Evolutionary conservation across 176 grass and related monocot species (phyloP).

Genomic region (Cymbopogon citratus): DNA sequence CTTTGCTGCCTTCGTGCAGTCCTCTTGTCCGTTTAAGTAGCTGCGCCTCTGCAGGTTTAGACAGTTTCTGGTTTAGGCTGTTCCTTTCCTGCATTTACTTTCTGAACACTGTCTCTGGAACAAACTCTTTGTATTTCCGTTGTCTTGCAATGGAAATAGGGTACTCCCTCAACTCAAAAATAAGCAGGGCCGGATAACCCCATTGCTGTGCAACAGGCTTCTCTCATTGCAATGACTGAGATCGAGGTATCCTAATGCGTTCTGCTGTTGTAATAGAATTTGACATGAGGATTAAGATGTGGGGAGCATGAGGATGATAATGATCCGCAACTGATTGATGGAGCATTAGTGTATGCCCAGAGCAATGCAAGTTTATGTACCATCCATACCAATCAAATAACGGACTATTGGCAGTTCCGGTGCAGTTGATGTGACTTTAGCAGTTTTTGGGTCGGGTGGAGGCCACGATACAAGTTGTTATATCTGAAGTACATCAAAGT

Average conservation of each 20-base stretch:
- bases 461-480: not conserved
- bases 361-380: too few relatives aligned
- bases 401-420: not conserved
- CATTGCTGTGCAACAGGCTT: not conserved
- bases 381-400: not conserved
- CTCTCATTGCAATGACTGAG: not conserved
- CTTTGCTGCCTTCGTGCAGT: too few relatives aligned
- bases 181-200: too few relatives aligned
- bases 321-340: not conserved
- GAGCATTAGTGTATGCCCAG: not conserved
- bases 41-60: too few relatives aligned
- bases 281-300: not conserved
- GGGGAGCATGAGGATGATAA: not conserved
- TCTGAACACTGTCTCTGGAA: too few relatives aligned
- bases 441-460: not conserved
- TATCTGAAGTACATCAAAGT: not conserved
- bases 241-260: not conserved
- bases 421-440: not conserved
- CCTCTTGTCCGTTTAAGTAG: too few relatives aligned
- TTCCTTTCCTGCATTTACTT: too few relatives aligned
- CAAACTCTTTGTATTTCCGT: too few relatives aligned
- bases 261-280: not conserved
- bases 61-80: too few relatives aligned
- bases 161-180: too few relatives aligned
- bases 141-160: too few relatives aligned